Conservation (phyloP, 2,329 filamentous ascomycete species). For the Penicillium brevicompactum region DNA sequence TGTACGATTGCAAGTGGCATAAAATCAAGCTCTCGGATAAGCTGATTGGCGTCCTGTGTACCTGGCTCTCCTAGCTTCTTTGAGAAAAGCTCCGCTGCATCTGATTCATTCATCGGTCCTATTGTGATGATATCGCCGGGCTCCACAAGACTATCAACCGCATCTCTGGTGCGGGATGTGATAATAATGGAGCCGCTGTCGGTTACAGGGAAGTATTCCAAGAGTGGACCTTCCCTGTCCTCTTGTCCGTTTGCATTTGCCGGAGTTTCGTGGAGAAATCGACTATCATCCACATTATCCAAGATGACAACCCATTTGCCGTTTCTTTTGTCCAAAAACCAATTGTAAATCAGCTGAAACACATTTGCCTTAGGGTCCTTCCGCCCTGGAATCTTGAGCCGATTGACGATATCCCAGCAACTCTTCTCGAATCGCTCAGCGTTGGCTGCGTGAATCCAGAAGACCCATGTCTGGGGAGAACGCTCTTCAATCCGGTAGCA, state of each 20-base stretch:
- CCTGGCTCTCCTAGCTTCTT: not conserved
- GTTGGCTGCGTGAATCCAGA: slow-evolving; percentile 42
- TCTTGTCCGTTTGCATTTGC: not conserved
- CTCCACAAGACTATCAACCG: not conserved
- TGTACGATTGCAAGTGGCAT: not conserved
- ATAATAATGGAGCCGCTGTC: slow-evolving; percentile 16
- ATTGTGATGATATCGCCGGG: not conserved
- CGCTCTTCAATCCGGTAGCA: slow-evolving; percentile 28
- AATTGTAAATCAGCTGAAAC: slow-evolving; percentile 27
- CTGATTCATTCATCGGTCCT: not conserved
- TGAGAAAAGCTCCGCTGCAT: not conserved
- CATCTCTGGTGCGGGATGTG: slow-evolving; percentile 11
- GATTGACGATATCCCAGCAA: slow-evolving; percentile 36
- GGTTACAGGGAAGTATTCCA: slow-evolving; percentile 16
- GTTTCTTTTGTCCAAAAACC: slow-evolving; percentile 18
- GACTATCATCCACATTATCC: slow-evolving; percentile 26
- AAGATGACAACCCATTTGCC: slow-evolving; percentile 25
- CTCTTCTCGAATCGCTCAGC: slow-evolving; percentile 35
- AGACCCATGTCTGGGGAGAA: slow-evolving; percentile 33
- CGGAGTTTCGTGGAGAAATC: slow-evolving; percentile 9
- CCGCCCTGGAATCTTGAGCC: slow-evolving; percentile 29
- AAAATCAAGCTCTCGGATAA: not conserved
- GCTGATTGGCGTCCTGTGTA: not conserved
- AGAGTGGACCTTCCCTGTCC: not conserved
- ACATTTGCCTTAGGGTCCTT: slow-evolving; percentile 34